Evolutionary conservation across 1,284 basidiomycete genomes (phyloP).

Genomic region (Tremellales sp.): DNA sequence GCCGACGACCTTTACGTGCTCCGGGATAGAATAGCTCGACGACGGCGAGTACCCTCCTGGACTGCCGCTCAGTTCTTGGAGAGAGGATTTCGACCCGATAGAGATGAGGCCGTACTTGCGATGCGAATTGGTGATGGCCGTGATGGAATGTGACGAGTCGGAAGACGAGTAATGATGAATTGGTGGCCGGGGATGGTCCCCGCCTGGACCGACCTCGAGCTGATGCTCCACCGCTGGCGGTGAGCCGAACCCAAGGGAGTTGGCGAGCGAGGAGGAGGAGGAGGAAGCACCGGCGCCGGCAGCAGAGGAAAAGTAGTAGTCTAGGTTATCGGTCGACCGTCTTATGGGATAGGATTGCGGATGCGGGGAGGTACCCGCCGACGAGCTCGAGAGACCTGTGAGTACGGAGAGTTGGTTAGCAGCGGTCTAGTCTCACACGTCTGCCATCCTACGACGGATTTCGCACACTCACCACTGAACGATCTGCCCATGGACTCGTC

Average conservation of each 20-base stretch:
- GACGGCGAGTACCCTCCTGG: background rate
- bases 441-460: background rate
- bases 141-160: slow-evolving; percentile 2
- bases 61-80: background rate
- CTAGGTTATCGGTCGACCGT: slow-evolving; percentile 35
- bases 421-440: too few relatives aligned
- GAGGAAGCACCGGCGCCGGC: slow-evolving; percentile 41
- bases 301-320: slow-evolving; percentile 41
- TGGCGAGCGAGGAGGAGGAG: slow-evolving; percentile 29
- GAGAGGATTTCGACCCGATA: background rate
- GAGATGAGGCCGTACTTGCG: slow-evolving; percentile 1
- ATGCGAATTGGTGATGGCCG: too few relatives aligned
- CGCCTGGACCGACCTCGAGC: background rate
- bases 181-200: slow-evolving; percentile 4
- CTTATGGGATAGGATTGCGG: slow-evolving; percentile 12
- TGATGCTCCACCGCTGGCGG: background rate
- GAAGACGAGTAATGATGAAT: slow-evolving; percentile 9
- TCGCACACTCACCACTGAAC: background rate
- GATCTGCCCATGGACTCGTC: slow-evolving; percentile 2
- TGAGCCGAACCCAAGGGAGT: slow-evolving; percentile 1
- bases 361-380: slow-evolving; percentile 12
- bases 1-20: too few relatives aligned
- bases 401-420: too few relatives aligned
- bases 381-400: slow-evolving; percentile 16
- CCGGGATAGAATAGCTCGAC: background rate